Conservation (phyloP, 2,329 filamentous ascomycete species). For the Penicillium sp. region DNA sequence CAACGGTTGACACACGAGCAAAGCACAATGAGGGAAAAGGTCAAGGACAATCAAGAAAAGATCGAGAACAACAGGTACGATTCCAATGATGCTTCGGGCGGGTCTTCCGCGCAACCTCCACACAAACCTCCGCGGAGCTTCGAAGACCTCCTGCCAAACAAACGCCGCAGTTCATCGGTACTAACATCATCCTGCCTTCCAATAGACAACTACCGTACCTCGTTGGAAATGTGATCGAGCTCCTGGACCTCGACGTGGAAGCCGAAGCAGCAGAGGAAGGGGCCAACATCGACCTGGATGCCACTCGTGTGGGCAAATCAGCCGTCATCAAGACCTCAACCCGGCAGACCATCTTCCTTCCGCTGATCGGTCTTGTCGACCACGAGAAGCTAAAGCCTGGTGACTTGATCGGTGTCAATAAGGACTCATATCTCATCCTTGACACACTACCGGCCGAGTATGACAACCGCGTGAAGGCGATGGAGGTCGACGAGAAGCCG, state of each 20-base stretch:
- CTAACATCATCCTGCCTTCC: constrained; percentile 14
- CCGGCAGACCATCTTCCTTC: constrained; percentile 95
- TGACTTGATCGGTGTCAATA: constrained; percentile 97
- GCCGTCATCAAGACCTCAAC: constrained; percentile 99
- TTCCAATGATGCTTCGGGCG: background rate
- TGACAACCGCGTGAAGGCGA: constrained; percentile 97
- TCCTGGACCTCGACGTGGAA: constrained; percentile 92
- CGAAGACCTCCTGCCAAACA: constrained; percentile 1
- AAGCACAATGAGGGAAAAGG: constrained; percentile 93
- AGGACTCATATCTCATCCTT: constrained; percentile 95
- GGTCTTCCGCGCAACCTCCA: background rate
- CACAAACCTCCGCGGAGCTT: constrained; percentile 15
- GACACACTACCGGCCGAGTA: constrained; percentile 97
- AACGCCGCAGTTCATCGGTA: background rate
- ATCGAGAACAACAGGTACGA: constrained; percentile 93
- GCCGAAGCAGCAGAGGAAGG: constrained; percentile 96
- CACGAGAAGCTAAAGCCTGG: constrained; percentile 91
- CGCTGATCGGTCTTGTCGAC: constrained; percentile 93
- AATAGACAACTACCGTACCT: constrained; percentile 91
- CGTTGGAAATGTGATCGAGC: constrained; percentile 95
- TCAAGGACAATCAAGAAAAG: constrained; percentile 98
- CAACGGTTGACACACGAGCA: constrained; percentile 94
- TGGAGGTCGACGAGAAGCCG: constrained; percentile 99
- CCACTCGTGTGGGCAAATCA: constrained; percentile 92
- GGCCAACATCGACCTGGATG: constrained; percentile 96